Percentiles rank a stretch among this genome's conserved stretches.
Evolutionary conservation across 2,329 filamentous ascomycete genomes (phyloP).

Genomic region (Colletotrichum tropicicola): DNA sequence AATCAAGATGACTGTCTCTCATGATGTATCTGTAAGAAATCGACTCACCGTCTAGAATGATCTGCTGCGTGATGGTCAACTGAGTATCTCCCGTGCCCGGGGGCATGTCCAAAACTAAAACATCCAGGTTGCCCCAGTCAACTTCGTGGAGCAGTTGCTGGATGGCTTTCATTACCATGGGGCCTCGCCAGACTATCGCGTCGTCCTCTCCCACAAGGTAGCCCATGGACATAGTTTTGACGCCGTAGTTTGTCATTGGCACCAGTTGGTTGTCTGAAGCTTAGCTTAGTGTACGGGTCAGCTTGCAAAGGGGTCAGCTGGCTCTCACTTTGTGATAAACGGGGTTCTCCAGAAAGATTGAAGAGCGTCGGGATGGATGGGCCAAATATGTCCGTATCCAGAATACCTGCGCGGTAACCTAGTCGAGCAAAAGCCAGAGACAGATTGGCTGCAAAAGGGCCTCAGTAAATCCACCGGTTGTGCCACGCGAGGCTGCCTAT

Average conservation of each 20-base stretch:
- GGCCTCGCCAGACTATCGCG: conserved; percentile 91
- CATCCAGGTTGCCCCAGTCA: conserved; percentile 88
- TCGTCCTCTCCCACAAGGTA: conserved; percentile 84
- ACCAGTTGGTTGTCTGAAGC: conserved; percentile 78
- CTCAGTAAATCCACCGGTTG: conserved; percentile 32
- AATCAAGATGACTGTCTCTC: neutral
- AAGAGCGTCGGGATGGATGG: conserved; percentile 93
- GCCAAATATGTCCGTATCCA: conserved; percentile 97
- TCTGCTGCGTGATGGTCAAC: conserved; percentile 94
- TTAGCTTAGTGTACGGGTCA: neutral
- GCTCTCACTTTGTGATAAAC: conserved; percentile 74
- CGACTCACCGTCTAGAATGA: conserved; percentile 79
- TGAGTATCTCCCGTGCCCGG: conserved; percentile 97
- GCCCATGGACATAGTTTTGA: conserved; percentile 99
- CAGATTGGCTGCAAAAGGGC: conserved; percentile 68
- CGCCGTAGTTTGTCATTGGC: conserved; percentile 91
- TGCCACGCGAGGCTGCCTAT: neutral
- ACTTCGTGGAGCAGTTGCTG: conserved; percentile 96
- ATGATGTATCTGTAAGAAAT: neutral
- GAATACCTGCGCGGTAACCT: conserved; percentile 84
- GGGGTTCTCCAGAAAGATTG: conserved; percentile 81
- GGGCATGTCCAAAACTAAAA: conserved; percentile 89
- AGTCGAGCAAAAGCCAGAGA: conserved; percentile 85
- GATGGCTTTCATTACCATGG: conserved; percentile 98
- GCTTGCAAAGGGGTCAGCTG: neutral